Base-by-base conservation (phyloP, 345 rosid genomes). In the Orychophragmus violaceus region DNA sequence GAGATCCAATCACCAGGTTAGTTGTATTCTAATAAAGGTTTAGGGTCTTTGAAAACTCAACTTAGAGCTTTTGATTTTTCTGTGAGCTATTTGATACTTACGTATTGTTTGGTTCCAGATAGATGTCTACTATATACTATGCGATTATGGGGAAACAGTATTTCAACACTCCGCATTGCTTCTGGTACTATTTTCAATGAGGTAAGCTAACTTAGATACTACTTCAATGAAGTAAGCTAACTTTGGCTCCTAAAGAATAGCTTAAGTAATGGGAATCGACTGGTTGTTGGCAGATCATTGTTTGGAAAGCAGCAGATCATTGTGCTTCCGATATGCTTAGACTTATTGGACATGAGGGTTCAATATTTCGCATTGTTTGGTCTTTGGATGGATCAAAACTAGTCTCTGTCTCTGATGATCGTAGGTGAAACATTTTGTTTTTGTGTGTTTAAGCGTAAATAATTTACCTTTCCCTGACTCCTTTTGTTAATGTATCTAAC, bases 351-450 rank as follows among this genome's bases (percentile, higher is more conserved):
- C 99, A 94, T 76, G 99, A 94, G 76, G 99, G 99, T 76, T 94
- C 96, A 19, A 94, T 94, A 71, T 88, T 90, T 81, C 89, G 95
- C 65, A 81, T 94, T 23, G 87, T 83, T 57, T 94, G 99, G 99
- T 88, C 97, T 62, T 78, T 83, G 55, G 81, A 79, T 81, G 97
- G 96, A 68, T 81, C 87, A 35, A 88, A 79, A 75, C 78, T 94
- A 60, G 85, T 94, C 69, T 90, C 97, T 13, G 92, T 87, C 64
- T 94, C 97, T 79, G 99, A 94, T 85, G 99, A 94, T 81, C 92
- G 96, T 64, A 90, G 99, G 99, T 94, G 70, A n/a, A n/a, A 74
- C 64, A 71, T 59, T n/a, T 58, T n/a, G n/a, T 63, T 44, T 58
- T n/a, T n/a, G n/a, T 35, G 8, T 21, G 33, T 59, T 62, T 56